A percentile compares a stretch with the other conserved stretches of the same genome.
Conservation (phyloP, 1,284 basidiomycete species). For the Bjerkandera adusta region DNA sequence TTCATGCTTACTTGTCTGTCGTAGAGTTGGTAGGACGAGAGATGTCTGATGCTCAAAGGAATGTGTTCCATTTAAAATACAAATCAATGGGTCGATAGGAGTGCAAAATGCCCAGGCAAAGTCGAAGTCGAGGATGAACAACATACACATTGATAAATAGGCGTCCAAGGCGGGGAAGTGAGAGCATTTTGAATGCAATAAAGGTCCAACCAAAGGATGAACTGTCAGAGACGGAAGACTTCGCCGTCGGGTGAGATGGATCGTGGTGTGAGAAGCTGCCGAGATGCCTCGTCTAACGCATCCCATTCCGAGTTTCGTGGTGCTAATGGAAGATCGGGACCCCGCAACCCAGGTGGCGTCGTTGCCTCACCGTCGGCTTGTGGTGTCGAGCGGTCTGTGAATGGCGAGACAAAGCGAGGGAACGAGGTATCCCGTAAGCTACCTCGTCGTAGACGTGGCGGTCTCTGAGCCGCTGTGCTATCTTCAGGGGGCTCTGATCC, state of each 20-base stretch:
- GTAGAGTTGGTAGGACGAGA: too few species aligned
- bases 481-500: conserved; percentile 16
- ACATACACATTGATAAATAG: too few species aligned
- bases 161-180: too few species aligned
- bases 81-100: too few species aligned
- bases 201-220: too few species aligned
- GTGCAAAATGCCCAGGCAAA: too few species aligned
- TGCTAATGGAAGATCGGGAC: background rate
- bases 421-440: conserved; percentile 56
- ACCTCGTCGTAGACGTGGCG: conserved; percentile 50
- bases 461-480: conserved; percentile 15
- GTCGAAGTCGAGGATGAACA: too few species aligned
- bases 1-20: too few species aligned
- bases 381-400: conserved; percentile 4
- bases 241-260: conserved; percentile 18
- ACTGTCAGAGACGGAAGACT: conserved; percentile 1
- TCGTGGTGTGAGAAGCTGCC: conserved; percentile 20
- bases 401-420: conserved; percentile 42
- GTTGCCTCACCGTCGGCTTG: background rate
- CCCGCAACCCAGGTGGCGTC: background rate
- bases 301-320: background rate
- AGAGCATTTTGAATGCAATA: too few species aligned
- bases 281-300: conserved; percentile 7
- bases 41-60: too few species aligned
- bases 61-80: too few species aligned